Conservation (phyloP, 2,329 filamentous ascomycete species). For the Aspergillus pseudoglaucus region DNA sequence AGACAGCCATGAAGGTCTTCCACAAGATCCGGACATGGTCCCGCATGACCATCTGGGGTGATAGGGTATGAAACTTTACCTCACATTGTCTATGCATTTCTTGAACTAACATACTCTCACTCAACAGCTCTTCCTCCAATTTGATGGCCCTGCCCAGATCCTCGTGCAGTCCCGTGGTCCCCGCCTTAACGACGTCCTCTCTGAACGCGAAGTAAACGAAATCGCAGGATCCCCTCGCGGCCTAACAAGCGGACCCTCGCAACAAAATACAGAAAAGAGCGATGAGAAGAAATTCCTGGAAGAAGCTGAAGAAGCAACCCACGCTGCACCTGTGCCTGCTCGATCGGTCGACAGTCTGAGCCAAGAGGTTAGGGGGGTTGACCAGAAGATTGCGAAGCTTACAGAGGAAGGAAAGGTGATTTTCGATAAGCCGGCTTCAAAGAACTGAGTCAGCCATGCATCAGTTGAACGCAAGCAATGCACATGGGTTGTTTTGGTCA, state of each 20-base stretch:
- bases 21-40: slow-evolving; percentile 69
- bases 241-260: slow-evolving; percentile 55
- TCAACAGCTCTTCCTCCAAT: slow-evolving; percentile 70
- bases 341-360: slow-evolving; percentile 23
- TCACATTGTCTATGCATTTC: background rate
- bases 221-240: slow-evolving; percentile 78
- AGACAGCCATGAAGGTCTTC: slow-evolving; percentile 55
- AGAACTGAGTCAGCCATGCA: slow-evolving; percentile 12
- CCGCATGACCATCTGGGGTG: slow-evolving; percentile 83
- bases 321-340: slow-evolving; percentile 17
- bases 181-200: slow-evolving; percentile 70
- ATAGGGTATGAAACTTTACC: slow-evolving; percentile 52
- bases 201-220: slow-evolving; percentile 75
- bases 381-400: slow-evolving; percentile 47
- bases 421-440: slow-evolving; percentile 42
- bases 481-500: background rate
- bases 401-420: slow-evolving; percentile 59
- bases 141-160: slow-evolving; percentile 78
- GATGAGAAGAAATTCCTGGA: slow-evolving; percentile 13
- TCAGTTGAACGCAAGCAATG: slow-evolving; percentile 5
- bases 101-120: slow-evolving; percentile 2
- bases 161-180: slow-evolving; percentile 83
- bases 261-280: slow-evolving; percentile 9
- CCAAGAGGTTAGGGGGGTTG: slow-evolving; percentile 25
- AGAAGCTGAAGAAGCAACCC: slow-evolving; percentile 16